These are phyloP conservation scores for Houttuynia cordata DNA, from an alignment of 164 flowering plant genomes.

Conservation along the genomic window DNA sequence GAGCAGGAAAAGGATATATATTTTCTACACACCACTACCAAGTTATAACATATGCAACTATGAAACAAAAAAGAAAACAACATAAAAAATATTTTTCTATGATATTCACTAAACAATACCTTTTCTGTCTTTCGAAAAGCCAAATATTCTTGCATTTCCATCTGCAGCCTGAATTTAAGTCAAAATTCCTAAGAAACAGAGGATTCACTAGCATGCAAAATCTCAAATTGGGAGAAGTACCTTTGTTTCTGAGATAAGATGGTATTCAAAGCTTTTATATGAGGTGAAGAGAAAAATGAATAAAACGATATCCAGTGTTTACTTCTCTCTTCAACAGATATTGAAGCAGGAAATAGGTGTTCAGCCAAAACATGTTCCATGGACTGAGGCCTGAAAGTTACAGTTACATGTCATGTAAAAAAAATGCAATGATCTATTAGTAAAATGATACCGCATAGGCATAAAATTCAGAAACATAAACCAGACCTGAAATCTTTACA, in stretches of 20 bases:
- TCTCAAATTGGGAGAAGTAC: conserved; percentile 22
- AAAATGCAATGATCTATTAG: not conserved
- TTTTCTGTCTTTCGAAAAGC: conserved; percentile 39
- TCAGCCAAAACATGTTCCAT: conserved; percentile 72
- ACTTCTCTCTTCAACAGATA: conserved; percentile 54
- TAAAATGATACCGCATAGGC: not conserved
- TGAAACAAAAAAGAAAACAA: no score
- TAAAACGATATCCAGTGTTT: conserved; percentile 70
- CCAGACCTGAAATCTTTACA: conserved; percentile 80
- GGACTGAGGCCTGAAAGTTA: conserved; percentile 48
- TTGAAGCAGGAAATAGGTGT: conserved; percentile 60
- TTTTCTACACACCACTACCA: no score
- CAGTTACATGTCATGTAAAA: not conserved
- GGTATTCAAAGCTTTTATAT: conserved; percentile 54
- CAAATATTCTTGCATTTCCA: conserved; percentile 58
- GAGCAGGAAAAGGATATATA: no score
- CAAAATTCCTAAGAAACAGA: conserved; percentile 4
- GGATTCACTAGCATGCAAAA: not conserved
- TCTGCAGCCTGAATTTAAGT: conserved; percentile 53
- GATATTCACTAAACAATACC: conserved; percentile 23
- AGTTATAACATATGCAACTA: not conserved
- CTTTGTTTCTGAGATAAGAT: conserved; percentile 73
- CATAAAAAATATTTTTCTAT: not conserved
- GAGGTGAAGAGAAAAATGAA: conserved; percentile 49
- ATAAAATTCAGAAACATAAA: not conserved